These are phyloP conservation scores for Zygoascus tannicola DNA, from an alignment of 805 yeast genomes.

Conservation along the genomic window DNA sequence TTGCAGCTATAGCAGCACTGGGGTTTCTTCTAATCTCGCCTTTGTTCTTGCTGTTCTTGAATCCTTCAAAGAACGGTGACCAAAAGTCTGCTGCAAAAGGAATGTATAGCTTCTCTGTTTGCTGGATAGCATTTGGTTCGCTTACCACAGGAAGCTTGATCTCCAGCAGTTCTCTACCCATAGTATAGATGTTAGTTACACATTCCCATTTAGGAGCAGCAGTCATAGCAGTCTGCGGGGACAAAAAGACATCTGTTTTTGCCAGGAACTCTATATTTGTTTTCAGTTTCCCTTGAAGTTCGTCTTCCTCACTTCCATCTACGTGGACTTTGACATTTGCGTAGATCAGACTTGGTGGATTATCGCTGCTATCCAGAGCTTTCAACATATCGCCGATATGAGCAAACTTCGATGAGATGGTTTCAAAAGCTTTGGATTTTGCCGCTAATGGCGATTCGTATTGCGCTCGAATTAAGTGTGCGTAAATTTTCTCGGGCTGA, in stretches of 20 bases:
- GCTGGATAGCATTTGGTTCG: conserved; percentile 16
- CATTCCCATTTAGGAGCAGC: conserved; percentile 22
- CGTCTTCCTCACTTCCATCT: conserved; percentile 6
- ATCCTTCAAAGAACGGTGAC: conserved; percentile 29
- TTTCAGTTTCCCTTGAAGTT: conserved; percentile 9
- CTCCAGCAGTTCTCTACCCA: conserved; percentile 25
- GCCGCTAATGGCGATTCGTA: conserved; percentile 27
- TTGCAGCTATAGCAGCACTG: conserved; percentile 26
- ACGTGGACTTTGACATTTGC: conserved; percentile 24
- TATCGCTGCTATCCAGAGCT: conserved; percentile 3
- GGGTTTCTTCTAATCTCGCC: conserved; percentile 18
- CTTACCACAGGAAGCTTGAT: conserved; percentile 20
- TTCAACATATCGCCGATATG: conserved; percentile 17
- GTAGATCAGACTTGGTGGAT: conserved; percentile 19
- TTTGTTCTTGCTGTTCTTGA: conserved; percentile 10
- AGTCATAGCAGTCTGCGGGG: conserved; percentile 4
- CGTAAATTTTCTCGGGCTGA: conserved; percentile 19
- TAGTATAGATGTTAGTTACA: conserved; percentile 26
- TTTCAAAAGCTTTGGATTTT: conserved; percentile 15
- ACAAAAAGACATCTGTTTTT: background rate
- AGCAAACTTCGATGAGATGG: conserved; percentile 22
- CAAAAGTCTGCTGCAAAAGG: conserved; percentile 32
- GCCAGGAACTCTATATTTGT: conserved; percentile 13
- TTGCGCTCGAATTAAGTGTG: conserved; percentile 28
- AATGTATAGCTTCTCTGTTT: conserved; percentile 25